Evolutionary conservation across 2,329 filamentous ascomycete species (phyloP), one percentile per base, ranked within the genome.

Genomic region (Ceratocystis huliohia): DNA sequence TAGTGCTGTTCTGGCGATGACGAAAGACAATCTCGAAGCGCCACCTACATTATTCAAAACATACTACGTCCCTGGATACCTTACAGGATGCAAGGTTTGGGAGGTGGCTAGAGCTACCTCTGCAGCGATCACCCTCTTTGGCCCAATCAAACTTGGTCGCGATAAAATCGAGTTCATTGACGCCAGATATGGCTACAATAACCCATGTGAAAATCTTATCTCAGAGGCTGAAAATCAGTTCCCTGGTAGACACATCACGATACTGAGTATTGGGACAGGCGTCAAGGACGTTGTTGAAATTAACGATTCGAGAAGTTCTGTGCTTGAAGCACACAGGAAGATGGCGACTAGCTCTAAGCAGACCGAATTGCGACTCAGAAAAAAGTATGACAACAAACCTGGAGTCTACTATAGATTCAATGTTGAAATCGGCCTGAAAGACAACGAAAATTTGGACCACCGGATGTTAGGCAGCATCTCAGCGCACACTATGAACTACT

Each of bases 101-200:
- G 57, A 75, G 37, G 69, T 72, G 1, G 74, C 72, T 7, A 70
- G 72, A 1, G 72, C 72, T 1, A 73, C 71, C 20, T 73, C 71
- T 1, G 72, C 72, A 1, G 72, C 72, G 2, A 69, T 71, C 0
- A 71, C 71, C 0, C 74, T 73, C 65, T 75, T 75, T 68, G 71
- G 73, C 50, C 68, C 73, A 4, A 71, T 73, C 41, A 65, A 69
- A 30, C 10, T 73, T 8, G 72, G 72, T 30, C 69, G 71, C 8
- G 70, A 73, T 13, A 66, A 65, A 5, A 66, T 72, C 1, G n/a
- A n/a, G n/a, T 74, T 73, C 45, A 69, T 75, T 28, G 73, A 74
- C 59, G 72, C 71, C 1, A 73, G 69, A 0, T 71, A 74, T 22
- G 72, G 72, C 1, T 69, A 72, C 44, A 75, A 75, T 64, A 75